Conservation (phyloP, 2,329 filamentous ascomycete genomes). For the Cryphonectria japonica region DNA sequence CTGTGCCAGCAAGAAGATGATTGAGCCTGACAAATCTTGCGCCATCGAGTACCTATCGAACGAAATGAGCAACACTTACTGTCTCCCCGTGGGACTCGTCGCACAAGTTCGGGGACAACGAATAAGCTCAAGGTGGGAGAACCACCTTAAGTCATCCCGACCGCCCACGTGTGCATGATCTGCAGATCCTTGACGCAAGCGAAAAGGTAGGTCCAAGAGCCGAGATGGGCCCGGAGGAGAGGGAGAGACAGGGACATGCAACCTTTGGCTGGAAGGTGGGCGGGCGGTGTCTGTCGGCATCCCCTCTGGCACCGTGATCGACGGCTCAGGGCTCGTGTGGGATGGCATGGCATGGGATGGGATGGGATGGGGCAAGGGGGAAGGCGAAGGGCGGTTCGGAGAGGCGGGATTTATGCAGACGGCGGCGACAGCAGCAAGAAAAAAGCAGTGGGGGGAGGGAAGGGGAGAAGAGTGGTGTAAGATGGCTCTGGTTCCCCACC, state of each 20-base stretch:
- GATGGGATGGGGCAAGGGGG: too few relatives aligned
- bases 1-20: background rate
- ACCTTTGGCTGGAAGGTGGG: background rate
- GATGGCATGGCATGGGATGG: too few relatives aligned
- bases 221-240: background rate
- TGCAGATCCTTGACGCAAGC: background rate
- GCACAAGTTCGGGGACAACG: background rate
- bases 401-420: background rate
- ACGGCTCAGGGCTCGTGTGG: background rate
- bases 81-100: background rate
- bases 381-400: background rate
- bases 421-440: background rate
- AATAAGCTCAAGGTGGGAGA: background rate
- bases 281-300: background rate
- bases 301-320: background rate
- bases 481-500: background rate
- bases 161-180: conserved; percentile 6
- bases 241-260: background rate
- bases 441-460: background rate
- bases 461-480: background rate
- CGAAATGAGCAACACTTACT: background rate
- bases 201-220: background rate
- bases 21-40: background rate
- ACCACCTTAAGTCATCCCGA: background rate
- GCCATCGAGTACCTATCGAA: background rate